Percentiles rank a stretch among this genome's conserved stretches.
These are phyloP conservation scores for Chytriomyces confervae DNA, from an alignment of 192 early-diverging fungal species.

Conservation along the genomic window DNA sequence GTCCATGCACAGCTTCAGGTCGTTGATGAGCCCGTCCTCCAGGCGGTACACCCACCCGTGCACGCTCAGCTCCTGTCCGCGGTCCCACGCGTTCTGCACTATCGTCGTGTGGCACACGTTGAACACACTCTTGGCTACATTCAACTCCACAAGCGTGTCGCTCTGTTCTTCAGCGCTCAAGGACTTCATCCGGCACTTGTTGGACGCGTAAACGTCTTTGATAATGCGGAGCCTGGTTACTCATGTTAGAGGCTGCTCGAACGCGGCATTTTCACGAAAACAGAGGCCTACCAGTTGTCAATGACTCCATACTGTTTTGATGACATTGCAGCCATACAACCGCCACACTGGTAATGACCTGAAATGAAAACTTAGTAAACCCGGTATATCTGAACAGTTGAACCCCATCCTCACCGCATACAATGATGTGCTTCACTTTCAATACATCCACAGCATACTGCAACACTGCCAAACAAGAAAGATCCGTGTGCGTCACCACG, in stretches of 20 bases:
- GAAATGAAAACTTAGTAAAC: slow-evolving; percentile 1
- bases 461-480: slow-evolving; percentile 83
- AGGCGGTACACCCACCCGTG: slow-evolving; percentile 59
- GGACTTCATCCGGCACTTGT: slow-evolving; percentile 20
- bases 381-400: background rate
- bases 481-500: slow-evolving; percentile 80
- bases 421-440: slow-evolving; percentile 90
- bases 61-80: slow-evolving; percentile 71
- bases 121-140: slow-evolving; percentile 76
- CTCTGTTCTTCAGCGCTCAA: slow-evolving; percentile 12
- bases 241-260: too few relatives aligned
- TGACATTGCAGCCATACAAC: slow-evolving; percentile 49
- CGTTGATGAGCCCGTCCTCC: slow-evolving; percentile 39
- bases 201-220: slow-evolving; percentile 43
- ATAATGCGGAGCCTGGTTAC: slow-evolving; percentile 35
- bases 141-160: slow-evolving; percentile 64
- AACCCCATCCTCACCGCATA: slow-evolving; percentile 69
- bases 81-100: slow-evolving; percentile 86
- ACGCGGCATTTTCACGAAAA: too few relatives aligned
- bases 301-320: slow-evolving; percentile 50
- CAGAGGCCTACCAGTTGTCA: slow-evolving; percentile 46
- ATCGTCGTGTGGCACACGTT: slow-evolving; percentile 81
- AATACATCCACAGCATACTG: slow-evolving; percentile 93
- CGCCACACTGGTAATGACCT: slow-evolving; percentile 56
- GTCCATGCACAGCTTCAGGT: slow-evolving; percentile 34